Evolutionary conservation across 768 basidiomycete genomes (phyloP).

Genomic region (Ramaria sp.): DNA sequence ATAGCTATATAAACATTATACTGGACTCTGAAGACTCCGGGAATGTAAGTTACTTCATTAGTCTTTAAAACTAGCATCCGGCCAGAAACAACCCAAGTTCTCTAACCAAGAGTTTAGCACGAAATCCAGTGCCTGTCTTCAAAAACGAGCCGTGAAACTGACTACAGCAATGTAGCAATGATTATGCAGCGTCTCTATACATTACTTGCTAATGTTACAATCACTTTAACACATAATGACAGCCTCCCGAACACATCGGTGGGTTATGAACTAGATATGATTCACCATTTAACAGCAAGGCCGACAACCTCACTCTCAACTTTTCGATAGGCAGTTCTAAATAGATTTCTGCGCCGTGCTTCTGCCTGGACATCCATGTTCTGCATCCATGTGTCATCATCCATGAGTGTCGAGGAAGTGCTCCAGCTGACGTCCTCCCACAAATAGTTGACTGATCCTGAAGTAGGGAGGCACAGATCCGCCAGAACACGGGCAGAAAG

Average conservation of each 20-base stretch:
- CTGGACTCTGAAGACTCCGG: background rate
- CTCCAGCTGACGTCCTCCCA: conserved; percentile 16
- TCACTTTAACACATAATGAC: too few species aligned
- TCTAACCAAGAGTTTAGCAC: too few species aligned
- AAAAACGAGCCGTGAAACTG: too few species aligned
- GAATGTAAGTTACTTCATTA: background rate
- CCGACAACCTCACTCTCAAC: conserved; percentile 82
- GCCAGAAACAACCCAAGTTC: too few species aligned
- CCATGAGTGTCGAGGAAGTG: conserved; percentile 14
- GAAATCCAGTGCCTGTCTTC: too few species aligned
- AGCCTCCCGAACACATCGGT: too few species aligned
- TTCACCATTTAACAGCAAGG: conserved; percentile 61
- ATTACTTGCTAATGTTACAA: too few species aligned
- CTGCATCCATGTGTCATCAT: too few species aligned
- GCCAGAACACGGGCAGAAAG: conserved; percentile 28
- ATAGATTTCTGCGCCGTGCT: conserved; percentile 34
- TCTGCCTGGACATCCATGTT: too few species aligned
- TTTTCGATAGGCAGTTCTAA: conserved; percentile 75
- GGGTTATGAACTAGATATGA: background rate
- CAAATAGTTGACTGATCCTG: background rate
- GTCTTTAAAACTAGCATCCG: too few species aligned
- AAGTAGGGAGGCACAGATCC: conserved; percentile 28
- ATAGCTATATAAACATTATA: conserved; percentile 19
- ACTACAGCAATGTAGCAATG: too few species aligned
- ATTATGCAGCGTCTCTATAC: too few species aligned